A percentile compares a stretch with the other conserved stretches of the same genome.
phyloP scores from a whole-genome alignment of 257 asterid genomes.

The Anisodus tanguticus region DNA sequence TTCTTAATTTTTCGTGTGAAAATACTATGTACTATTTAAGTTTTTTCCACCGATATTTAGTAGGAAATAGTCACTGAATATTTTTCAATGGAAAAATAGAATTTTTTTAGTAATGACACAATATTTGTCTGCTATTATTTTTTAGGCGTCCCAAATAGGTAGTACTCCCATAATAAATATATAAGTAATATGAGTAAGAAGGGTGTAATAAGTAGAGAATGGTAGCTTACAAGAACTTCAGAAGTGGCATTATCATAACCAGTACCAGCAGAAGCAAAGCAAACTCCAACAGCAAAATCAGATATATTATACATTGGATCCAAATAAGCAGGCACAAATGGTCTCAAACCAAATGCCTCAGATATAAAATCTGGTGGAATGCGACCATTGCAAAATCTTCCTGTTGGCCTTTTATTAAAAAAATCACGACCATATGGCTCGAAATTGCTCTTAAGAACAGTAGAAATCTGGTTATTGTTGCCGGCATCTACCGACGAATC shows the following conservation, averaged over 20 bases:
- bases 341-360: slow-evolving; percentile 76
- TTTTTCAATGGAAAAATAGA: too few species aligned
- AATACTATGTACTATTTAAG: too few species aligned
- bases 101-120: too few species aligned
- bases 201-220: neutral
- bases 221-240: slow-evolving; percentile 66
- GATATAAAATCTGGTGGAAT: slow-evolving; percentile 87
- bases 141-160: too few species aligned
- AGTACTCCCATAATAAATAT: too few species aligned
- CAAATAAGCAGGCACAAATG: slow-evolving; percentile 86
- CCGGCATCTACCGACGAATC: slow-evolving; percentile 95
- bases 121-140: too few species aligned
- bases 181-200: too few species aligned
- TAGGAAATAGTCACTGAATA: too few species aligned
- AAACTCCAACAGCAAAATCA: slow-evolving; percentile 83
- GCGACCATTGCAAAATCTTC: slow-evolving; percentile 84
- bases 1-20: too few species aligned
- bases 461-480: slow-evolving; percentile 75
- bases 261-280: slow-evolving; percentile 93
- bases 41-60: too few species aligned
- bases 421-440: slow-evolving; percentile 93
- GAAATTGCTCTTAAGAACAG: slow-evolving; percentile 80
- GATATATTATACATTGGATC: slow-evolving; percentile 67
- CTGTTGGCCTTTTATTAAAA: slow-evolving; percentile 74
- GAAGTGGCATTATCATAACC: slow-evolving; percentile 85